Percentiles rank a stretch among this genome's conserved stretches.
Conservation (phyloP, 2,329 filamentous ascomycete genomes). For the Alternaria brassicae region DNA sequence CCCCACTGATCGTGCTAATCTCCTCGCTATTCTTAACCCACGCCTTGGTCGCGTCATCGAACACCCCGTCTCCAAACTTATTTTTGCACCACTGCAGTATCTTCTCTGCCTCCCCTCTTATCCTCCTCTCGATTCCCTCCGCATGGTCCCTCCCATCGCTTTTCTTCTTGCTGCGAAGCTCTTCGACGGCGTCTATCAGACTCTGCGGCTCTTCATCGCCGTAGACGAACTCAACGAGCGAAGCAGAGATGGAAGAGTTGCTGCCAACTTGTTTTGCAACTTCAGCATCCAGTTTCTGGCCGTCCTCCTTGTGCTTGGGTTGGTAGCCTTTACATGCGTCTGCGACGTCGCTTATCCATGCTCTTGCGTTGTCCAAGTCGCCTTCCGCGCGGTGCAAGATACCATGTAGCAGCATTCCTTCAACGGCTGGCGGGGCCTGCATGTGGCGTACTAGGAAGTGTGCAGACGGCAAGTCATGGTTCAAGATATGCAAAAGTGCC, state of each 20-base stretch:
- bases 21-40: constrained; percentile 54
- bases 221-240: constrained; percentile 32
- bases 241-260: constrained; percentile 7
- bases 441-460: constrained; percentile 63
- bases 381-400: constrained; percentile 61
- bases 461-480: constrained; percentile 58
- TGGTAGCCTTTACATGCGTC: constrained; percentile 44
- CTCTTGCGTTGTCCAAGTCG: constrained; percentile 57
- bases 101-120: constrained; percentile 49
- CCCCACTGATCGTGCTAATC: constrained; percentile 50
- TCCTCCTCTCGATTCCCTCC: constrained; percentile 41
- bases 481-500: constrained; percentile 60
- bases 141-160: constrained; percentile 25
- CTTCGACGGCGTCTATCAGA: constrained; percentile 51
- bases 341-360: constrained; percentile 58
- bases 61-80: constrained; percentile 55
- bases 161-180: constrained; percentile 40
- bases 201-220: constrained; percentile 20
- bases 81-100: constrained; percentile 54
- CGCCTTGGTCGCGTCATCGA: constrained; percentile 54
- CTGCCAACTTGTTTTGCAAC: constrained; percentile 11
- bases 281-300: constrained; percentile 21
- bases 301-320: constrained; percentile 30
- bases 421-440: constrained; percentile 57
- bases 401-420: constrained; percentile 61